Base-by-base conservation (phyloP, 2,329 filamentous ascomycete species). In the Stemphylium vesicarium region DNA sequence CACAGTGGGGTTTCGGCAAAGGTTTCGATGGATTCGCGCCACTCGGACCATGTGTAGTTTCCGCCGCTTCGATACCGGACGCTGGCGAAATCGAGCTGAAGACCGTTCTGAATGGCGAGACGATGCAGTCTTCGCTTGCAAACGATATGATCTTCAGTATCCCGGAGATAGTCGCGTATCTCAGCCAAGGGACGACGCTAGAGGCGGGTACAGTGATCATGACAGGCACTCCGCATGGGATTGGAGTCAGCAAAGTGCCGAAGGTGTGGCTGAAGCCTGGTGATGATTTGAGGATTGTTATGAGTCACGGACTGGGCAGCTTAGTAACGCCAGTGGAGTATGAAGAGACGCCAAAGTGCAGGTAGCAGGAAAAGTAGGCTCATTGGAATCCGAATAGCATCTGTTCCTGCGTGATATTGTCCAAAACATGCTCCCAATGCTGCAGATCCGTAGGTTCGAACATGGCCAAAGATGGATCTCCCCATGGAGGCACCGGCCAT, bases 1-100 rank as follows among this genome's bases (percentile, higher is more conserved):
- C 69, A 0, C 83, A 85, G 63, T 84, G 80, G 79, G 75, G 78
- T 0, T 84, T 83, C 56, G 79, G 77, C 4, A 84, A 85, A 59
- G 62, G 80, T 0, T 84, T 85, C 38, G 81, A 85, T 57, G 81
- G 75, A 0, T 84, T 74, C 54, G 80, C 81, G 0, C 83, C 82
- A 0, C 39, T 85, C 1, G 82, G 82, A 0, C 22, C 22, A 24
- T 24, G 22, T 24, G 22, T 24, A 6, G 79, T 84, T 0, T 66
- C 72, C 0, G 60, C 68, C 0, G 62, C 67, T 4, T 49, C 80
- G 4, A 66, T 84, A 4, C 57, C 68, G 0, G 75, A 80, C 44
- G 79, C 79, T 0, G 66, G 62, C 1, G 51, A 66, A 4, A 72
- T 84, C 18, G 63, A 66, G 0, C 56, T 84, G 4, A 62, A 51